Percentiles rank a stretch among this genome's conserved stretches.
Evolutionary conservation across 495 filamentous ascomycete species (phyloP).

Genomic region (Bombardia bombarda): DNA sequence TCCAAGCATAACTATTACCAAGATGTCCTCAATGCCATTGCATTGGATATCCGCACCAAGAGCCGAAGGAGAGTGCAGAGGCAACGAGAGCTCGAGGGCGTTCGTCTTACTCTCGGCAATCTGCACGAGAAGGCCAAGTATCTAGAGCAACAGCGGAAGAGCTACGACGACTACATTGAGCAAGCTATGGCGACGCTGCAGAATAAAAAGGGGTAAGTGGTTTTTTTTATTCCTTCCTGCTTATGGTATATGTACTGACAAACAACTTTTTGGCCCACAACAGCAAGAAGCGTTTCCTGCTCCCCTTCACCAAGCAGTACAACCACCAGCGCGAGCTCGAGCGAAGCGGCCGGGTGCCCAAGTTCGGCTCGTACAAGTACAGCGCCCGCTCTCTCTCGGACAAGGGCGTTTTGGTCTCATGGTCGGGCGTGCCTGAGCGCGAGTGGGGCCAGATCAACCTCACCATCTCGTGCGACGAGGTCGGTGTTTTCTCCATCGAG

Average conservation of each 20-base stretch:
- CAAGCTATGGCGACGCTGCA: conserved; percentile 98
- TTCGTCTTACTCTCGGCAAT: conserved; percentile 72
- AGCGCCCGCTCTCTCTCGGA: conserved; percentile 80
- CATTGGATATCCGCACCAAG: conserved; percentile 93
- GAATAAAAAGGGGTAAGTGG: conserved; percentile 74
- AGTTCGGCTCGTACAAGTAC: conserved; percentile 97
- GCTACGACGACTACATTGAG: conserved; percentile 98
- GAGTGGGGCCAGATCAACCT: conserved; percentile 90
- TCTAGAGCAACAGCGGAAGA: conserved; percentile 89
- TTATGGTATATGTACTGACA: conserved; percentile 1
- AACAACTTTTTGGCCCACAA: conserved; percentile 4
- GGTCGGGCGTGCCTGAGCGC: conserved; percentile 75
- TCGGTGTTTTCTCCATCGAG: conserved; percentile 90
- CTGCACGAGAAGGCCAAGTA: conserved; percentile 87
- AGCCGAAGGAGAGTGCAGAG: conserved; percentile 86
- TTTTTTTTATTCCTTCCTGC: not conserved
- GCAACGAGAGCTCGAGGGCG: conserved; percentile 81
- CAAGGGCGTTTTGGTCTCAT: conserved; percentile 85
- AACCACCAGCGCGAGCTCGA: conserved; percentile 95
- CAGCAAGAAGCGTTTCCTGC: conserved; percentile 81
- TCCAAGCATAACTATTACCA: conserved; percentile 91
- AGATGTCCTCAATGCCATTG: conserved; percentile 93
- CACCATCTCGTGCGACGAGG: conserved; percentile 88
- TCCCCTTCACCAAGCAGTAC: conserved; percentile 98
- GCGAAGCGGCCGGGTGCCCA: conserved; percentile 81